Evolutionary conservation across 2,329 filamentous ascomycete genomes (phyloP).

Genomic region (Rhinocladiella mackenziei): DNA sequence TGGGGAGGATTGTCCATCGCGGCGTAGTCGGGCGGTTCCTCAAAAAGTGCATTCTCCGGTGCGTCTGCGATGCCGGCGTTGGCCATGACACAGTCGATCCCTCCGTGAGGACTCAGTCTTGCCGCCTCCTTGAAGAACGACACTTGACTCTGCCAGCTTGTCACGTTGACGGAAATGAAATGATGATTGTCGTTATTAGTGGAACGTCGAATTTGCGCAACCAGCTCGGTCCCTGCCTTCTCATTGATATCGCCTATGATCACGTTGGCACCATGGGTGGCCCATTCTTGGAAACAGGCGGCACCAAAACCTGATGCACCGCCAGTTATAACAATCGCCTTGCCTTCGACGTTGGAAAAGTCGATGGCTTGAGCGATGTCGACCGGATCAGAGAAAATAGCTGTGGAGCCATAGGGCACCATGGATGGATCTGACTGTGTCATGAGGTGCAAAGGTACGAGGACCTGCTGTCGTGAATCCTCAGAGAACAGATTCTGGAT

Average conservation of each 20-base stretch:
- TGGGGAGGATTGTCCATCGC: conserved; percentile 31
- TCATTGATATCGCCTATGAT: conserved; percentile 62
- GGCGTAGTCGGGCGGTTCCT: conserved; percentile 39
- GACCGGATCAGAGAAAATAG: conserved; percentile 17
- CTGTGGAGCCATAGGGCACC: conserved; percentile 10
- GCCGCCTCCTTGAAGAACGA: conserved; percentile 59
- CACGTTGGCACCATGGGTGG: conserved; percentile 55
- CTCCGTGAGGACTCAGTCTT: conserved; percentile 50
- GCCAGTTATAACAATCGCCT: conserved; percentile 61
- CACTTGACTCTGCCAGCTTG: conserved; percentile 61
- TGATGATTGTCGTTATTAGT: conserved; percentile 59
- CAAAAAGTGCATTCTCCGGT: conserved; percentile 40
- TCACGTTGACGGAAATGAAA: conserved; percentile 54
- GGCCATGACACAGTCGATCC: conserved; percentile 61
- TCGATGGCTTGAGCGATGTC: conserved; percentile 17
- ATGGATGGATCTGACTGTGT: too few relatives aligned
- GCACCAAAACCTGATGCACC: conserved; percentile 60
- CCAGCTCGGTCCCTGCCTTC: conserved; percentile 51
- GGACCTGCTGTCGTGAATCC: too few relatives aligned
- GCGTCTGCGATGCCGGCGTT: conserved; percentile 60
- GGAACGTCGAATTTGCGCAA: conserved; percentile 53
- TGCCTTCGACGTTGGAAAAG: conserved; percentile 32
- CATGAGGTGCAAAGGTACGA: too few relatives aligned
- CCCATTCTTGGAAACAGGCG: conserved; percentile 53
- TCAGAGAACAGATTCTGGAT: too few relatives aligned